Percentiles rank a stretch among this genome's conserved stretches.
Conservation (phyloP, 106 monocot genomes). For the Hemerocallis citrina region DNA sequence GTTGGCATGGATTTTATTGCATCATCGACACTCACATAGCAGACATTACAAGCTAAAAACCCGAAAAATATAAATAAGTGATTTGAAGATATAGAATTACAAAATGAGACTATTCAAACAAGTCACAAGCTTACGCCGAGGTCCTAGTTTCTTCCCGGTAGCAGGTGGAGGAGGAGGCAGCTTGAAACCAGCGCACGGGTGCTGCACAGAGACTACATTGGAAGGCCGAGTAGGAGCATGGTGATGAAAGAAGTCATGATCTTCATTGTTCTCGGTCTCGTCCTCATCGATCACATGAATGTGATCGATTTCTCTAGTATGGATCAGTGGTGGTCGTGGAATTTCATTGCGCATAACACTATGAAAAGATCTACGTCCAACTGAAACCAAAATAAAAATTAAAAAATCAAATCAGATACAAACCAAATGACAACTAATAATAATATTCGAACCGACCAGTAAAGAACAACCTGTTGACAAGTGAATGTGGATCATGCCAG, state of each 20-base stretch:
- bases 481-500: not conserved
- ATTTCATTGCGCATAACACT: not conserved
- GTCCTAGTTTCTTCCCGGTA: conserved; percentile 34
- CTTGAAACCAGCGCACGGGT: conserved; percentile 44
- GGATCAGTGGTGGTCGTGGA: not conserved
- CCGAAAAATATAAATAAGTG: not conserved
- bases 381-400: not conserved
- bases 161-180: conserved; percentile 21
- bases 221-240: not conserved
- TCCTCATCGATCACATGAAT: not conserved
- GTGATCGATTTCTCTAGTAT: not conserved
- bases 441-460: not conserved
- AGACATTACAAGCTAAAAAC: conserved; percentile 71
- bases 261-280: not conserved
- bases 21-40: conserved; percentile 68
- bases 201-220: conserved; percentile 6
- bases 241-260: not conserved
- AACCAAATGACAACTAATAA: not conserved
- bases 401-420: not conserved
- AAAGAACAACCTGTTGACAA: not conserved
- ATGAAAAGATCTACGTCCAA: not conserved
- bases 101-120: not conserved
- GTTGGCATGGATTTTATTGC: conserved; percentile 51
- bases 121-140: conserved; percentile 38
- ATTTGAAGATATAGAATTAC: not conserved